Conservation (phyloP, 2,329 filamentous ascomycete species). For the Pezicula radicicola region DNA sequence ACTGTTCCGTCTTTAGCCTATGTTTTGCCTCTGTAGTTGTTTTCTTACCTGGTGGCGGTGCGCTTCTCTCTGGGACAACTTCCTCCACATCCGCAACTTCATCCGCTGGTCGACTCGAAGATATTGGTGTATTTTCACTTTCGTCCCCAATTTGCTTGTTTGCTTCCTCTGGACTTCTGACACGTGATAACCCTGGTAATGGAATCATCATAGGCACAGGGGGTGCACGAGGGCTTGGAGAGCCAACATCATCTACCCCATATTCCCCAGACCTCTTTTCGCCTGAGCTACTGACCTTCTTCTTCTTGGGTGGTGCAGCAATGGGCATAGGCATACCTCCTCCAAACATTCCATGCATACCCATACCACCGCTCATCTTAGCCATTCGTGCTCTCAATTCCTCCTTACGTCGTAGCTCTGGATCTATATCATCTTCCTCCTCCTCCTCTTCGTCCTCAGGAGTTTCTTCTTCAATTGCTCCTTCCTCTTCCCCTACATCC, state of each 20-base stretch:
- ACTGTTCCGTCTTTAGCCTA: conserved; percentile 16
- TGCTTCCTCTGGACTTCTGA: conserved; percentile 45
- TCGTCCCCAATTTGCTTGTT: conserved; percentile 35
- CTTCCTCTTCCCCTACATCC: conserved; percentile 44
- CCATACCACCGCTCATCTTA: conserved; percentile 97
- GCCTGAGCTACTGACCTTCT: conserved; percentile 41
- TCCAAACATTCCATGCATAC: conserved; percentile 92
- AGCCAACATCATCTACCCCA: conserved; percentile 38
- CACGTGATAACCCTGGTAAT: conserved; percentile 68
- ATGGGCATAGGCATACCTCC: conserved; percentile 62
- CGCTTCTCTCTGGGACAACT: conserved; percentile 28
- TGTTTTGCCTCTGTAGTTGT: conserved; percentile 2
- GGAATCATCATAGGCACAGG: conserved; percentile 57
- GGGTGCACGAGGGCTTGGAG: conserved; percentile 43
- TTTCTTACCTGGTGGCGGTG: conserved; percentile 31
- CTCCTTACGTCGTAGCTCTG: conserved; percentile 79
- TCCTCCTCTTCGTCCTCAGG: conserved; percentile 60
- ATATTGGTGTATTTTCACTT: conserved; percentile 47
- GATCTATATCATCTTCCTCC: conserved; percentile 82
- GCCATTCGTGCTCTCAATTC: conserved; percentile 94
- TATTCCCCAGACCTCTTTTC: conserved; percentile 43
- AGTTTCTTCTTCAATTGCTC: conserved; percentile 39
- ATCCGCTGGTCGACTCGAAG: conserved; percentile 36
- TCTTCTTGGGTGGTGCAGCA: conserved; percentile 46
- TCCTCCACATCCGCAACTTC: conserved; percentile 55